Conservation (phyloP, 2,329 filamentous ascomycete species). For the Arthrobotrys iridis region DNA sequence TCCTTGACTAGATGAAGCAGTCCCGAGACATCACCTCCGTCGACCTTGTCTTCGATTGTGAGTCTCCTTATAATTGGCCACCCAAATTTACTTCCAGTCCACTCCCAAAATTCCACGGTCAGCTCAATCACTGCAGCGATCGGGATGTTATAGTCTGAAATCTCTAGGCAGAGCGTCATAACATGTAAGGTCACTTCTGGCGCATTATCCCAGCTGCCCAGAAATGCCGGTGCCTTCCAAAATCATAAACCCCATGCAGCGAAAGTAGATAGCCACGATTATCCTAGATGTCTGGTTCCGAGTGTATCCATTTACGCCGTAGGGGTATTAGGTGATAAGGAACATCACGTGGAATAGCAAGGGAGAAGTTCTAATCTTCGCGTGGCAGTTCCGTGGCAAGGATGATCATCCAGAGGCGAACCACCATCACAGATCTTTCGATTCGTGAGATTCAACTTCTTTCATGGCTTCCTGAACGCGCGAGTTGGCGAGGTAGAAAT, state of each 20-base stretch:
- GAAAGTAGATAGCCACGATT: background rate
- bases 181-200: background rate
- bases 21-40: conserved; percentile 2
- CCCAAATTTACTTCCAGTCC: background rate
- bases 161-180: background rate
- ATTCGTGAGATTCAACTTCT: background rate
- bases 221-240: conserved; percentile 26
- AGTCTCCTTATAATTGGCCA: background rate
- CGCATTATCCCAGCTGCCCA: conserved; percentile 22
- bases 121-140: conserved; percentile 19
- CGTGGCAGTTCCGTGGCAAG: background rate
- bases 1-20: conserved; percentile 35
- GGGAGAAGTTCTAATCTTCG: background rate
- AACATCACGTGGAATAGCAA: background rate
- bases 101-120: conserved; percentile 26
- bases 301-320: background rate
- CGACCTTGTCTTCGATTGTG: background rate
- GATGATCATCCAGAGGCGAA: background rate
- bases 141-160: background rate
- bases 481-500: background rate
- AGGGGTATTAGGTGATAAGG: background rate
- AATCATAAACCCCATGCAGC: background rate
- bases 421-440: background rate
- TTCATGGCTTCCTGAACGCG: background rate
- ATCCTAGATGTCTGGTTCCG: background rate